Evolutionary conservation across 1,284 basidiomycete species (phyloP), one percentile per base, ranked within the genome.

Genomic region (Tylopilus sp.): DNA sequence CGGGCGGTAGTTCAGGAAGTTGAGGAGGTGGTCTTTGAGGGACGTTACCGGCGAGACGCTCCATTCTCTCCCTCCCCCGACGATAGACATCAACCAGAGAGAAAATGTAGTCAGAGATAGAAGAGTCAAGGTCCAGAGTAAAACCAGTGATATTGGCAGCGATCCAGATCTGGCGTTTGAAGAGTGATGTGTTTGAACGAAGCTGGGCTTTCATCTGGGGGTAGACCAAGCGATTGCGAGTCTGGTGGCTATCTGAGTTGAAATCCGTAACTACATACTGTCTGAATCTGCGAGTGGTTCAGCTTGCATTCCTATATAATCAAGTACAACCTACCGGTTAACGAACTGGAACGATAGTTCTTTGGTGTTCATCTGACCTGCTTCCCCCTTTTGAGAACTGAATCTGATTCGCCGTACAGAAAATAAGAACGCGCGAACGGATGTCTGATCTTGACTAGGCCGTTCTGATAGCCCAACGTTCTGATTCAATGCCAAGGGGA

Each of bases 341-440:
- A 94, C 78, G 64, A 96, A 94, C 66, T 94, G 90, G 64, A 94
- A 83, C 11, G 84, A 85, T 55, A 94, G 78, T 15, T 78, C 77
- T 48, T 77, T 74, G 65, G 94, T 83, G 10, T 73, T 74, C 48
- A 87, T 87, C 59, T 85, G 77, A 1, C 92, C 92, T 21, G 82
- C 87, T 63, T 91, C 86, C 29, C 87, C 89, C 24, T 80, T 79
- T 54, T 85, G 79, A 6, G 85, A 82, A 24, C 74, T 75, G 64
- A 94, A 94, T 46, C 74, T 74, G 50, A 95, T 73, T 1, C 82
- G 80, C 51, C 81, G 80, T 51, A 94, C 82, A 1, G 91, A 87
- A 61, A 91, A 85, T 21, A 96, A 69, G 67, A 96, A 88, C 0
- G 94, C 94, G 5, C 82, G 81, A 17, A 89, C 77, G 20, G 78